Evolutionary conservation across 1,284 basidiomycete genomes (phyloP).

Genomic region (Microbotryum scabiosae): DNA sequence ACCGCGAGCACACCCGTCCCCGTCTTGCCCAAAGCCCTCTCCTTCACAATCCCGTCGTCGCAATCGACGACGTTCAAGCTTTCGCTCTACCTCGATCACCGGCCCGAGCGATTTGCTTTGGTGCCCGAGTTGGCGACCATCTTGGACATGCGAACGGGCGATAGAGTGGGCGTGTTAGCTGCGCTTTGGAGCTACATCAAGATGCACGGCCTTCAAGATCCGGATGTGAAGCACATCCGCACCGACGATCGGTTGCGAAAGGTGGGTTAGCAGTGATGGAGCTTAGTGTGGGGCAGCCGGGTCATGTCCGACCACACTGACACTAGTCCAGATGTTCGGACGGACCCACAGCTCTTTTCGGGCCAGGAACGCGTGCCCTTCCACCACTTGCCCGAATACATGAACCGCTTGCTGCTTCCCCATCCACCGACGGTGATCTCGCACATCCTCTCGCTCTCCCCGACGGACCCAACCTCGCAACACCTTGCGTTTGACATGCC

Average conservation of each 20-base stretch:
- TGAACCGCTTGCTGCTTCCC: slow-evolving; percentile 68
- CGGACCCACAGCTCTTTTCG: slow-evolving; percentile 44
- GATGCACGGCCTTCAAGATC: slow-evolving; percentile 73
- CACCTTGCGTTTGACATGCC: slow-evolving; percentile 71
- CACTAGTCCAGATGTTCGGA: too few species aligned
- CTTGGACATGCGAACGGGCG: slow-evolving; percentile 76
- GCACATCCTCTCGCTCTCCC: slow-evolving; percentile 47
- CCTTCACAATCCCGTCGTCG: slow-evolving; percentile 7
- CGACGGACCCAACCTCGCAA: background rate
- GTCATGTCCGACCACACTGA: too few species aligned
- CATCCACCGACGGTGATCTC: slow-evolving; percentile 79
- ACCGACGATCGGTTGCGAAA: slow-evolving; percentile 60
- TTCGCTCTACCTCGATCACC: slow-evolving; percentile 72
- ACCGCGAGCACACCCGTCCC: background rate
- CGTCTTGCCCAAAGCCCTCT: background rate
- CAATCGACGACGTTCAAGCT: slow-evolving; percentile 48
- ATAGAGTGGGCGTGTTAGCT: slow-evolving; percentile 69
- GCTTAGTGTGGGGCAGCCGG: too few species aligned
- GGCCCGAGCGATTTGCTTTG: slow-evolving; percentile 77
- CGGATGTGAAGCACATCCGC: slow-evolving; percentile 67
- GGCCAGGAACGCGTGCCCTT: slow-evolving; percentile 57
- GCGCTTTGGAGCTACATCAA: slow-evolving; percentile 92
- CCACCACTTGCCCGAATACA: slow-evolving; percentile 73
- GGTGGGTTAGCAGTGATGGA: slow-evolving; percentile 25
- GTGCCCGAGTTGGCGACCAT: slow-evolving; percentile 66